Base-by-base conservation (phyloP, 306 rosid species). In the Inga leiocalycina region DNA sequence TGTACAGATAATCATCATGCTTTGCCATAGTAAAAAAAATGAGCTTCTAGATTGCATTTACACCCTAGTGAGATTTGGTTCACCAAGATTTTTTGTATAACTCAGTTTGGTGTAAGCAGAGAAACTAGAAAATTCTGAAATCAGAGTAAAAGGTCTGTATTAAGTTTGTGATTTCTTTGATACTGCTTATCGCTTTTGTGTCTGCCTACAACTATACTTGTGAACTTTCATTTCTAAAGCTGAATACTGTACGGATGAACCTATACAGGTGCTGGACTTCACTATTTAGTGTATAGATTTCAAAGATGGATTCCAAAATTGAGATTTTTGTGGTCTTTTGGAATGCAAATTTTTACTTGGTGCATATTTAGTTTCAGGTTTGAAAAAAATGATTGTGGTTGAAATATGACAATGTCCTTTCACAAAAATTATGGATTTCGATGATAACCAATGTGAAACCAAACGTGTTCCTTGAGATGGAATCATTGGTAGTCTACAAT, bases 1-100 rank as follows among this genome's bases (percentile, higher is more conserved):
- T 88, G 87, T 85, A 83, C 71, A 88, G 87, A 45, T 72, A 4
- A 71, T 24, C 76, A 43, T 22, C 57, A 70, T 66, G 79, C 27
- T 69, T 84, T 61, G 79, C 22, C 66, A 37, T 74, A 24, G 80
- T 11, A 20, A 71, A 69, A 34, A 39, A 22, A 14, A 14, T 24
- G 76, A 72, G 59, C 76, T 72, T 8, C 10, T 77, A 81, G 70
- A 70, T 79, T 82, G 75, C 74, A 32, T 13, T 72, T 80, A 72
- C 12, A 72, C 64, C 66, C 65, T 54, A 75, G 44, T 86, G 57
- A 76, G 75, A 79, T 83, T 44, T 56, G 80, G 51, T 76, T 83
- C 56, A 16, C 83, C 30, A 32, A 35, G 73, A 7, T 45, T 72
- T 37, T 46, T 45, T 19, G 37, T 72, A 24, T 15, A n/a, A 45